Base-by-base conservation (phyloP, 768 basidiomycete genomes). In the Strobilomyces echinocephalus region DNA sequence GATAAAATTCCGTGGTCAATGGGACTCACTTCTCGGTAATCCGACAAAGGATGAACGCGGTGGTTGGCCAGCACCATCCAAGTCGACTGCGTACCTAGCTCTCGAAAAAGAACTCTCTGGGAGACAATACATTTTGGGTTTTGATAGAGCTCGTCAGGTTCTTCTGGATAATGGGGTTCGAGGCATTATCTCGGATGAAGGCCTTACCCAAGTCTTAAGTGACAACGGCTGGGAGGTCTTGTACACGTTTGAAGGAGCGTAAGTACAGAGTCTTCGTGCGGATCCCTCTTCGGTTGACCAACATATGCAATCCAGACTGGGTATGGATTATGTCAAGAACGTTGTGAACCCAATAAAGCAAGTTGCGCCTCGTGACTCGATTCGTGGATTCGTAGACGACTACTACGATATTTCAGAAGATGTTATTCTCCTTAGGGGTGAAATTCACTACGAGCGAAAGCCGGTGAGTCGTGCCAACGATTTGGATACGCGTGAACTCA, bases 311-410 rank as follows among this genome's bases (percentile, higher is more conserved):
- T 11, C 15, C 49, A 77, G 76, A 33, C 63, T 70, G n/a, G 69
- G 73, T 16, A 72, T 75, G 74, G 76, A 77, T 20, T 73, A 57
- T 55, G 68, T 74, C 21, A 76, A 77, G 59, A 71, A 72, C 18
- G 73, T 76, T 33, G 71, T 73, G 11, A 61, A 63, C 34, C 73
- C 75, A 8, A 61, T 73, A 49, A 66, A 57, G 35, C 70, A 75
- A 60, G 69, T 73, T 51, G 69, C 63, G 8, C 71, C 67, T 7
- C 68, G 67, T 38, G 60, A 64, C 41, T 64, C 67, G 1, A 66
- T 78, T 54, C 69, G 69, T 18, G 77, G 76, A 21, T 71, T 70
- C 41, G 56, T 60, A 30, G 77, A 77, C 24, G 76, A 77, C 53
- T 78, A 69, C 42, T 57, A 60, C 40, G 51, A 61, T 21, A 38